These are phyloP conservation scores for Protomyces gravidus DNA, from an alignment of 1,139 yeast genomes.

Conservation along the genomic window DNA sequence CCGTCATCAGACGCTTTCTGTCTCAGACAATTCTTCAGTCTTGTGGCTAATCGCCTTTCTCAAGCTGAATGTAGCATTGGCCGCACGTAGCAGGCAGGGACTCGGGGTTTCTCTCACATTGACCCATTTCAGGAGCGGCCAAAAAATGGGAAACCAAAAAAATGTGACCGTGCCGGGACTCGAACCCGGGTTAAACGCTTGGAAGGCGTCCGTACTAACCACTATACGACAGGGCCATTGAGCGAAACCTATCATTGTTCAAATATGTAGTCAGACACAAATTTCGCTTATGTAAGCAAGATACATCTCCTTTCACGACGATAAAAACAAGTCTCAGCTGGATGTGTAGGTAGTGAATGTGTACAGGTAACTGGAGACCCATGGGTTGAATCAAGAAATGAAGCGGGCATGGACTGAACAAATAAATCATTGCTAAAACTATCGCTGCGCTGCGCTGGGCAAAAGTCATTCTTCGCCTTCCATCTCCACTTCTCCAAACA, in stretches of 20 bases:
- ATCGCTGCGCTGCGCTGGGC: background rate
- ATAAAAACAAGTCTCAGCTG: background rate
- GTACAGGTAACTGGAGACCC: background rate
- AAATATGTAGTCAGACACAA: background rate
- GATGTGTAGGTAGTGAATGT: no score
- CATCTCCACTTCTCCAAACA: background rate
- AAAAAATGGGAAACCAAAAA: background rate
- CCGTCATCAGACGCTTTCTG: no score
- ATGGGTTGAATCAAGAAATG: background rate
- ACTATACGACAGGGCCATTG: constrained; percentile 6
- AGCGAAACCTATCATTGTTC: background rate
- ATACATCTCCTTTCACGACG: background rate
- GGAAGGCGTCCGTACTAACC: constrained; percentile 26
- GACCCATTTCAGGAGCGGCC: no score
- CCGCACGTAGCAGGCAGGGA: no score
- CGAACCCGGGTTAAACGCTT: constrained; percentile 27
- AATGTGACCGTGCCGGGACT: constrained; percentile 17
- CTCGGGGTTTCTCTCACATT: no score
- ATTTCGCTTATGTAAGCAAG: background rate
- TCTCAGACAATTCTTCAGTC: no score
- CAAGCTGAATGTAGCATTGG: no score
- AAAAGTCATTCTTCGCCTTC: background rate
- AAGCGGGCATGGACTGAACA: background rate
- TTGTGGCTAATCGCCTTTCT: no score
- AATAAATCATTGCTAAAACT: background rate